A percentile compares a stretch with the other conserved stretches of the same genome.
Evolutionary conservation across 2,329 filamentous ascomycete species (phyloP).

Genomic region (Trichoderma hamatum): DNA sequence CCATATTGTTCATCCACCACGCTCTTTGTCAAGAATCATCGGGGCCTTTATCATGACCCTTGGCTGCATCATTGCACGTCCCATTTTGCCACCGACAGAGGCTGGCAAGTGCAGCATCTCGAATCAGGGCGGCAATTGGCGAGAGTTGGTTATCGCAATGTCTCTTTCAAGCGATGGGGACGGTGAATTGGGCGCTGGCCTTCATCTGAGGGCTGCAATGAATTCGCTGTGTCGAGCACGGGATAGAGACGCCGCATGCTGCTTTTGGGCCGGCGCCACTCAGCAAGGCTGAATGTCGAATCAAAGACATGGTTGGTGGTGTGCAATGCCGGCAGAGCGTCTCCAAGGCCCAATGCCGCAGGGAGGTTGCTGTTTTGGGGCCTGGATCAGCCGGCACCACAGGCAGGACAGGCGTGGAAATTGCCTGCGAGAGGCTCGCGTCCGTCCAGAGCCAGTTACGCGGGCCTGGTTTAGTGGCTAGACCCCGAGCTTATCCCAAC

Average conservation of each 20-base stretch:
- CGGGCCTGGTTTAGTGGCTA: slow-evolving; percentile 20
- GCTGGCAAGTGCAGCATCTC: slow-evolving; percentile 4
- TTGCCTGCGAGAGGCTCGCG: slow-evolving; percentile 13
- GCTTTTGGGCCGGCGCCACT: slow-evolving; percentile 2
- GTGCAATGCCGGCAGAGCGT: slow-evolving; percentile 14
- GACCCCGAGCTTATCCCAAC: slow-evolving; percentile 22
- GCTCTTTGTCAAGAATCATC: neutral
- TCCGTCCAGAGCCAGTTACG: slow-evolving; percentile 14
- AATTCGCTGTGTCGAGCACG: neutral
- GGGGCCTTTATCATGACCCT: neutral
- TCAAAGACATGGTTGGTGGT: slow-evolving; percentile 10
- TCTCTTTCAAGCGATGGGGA: slow-evolving; percentile 7
- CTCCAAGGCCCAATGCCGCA: slow-evolving; percentile 8
- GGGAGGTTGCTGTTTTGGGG: slow-evolving; percentile 18
- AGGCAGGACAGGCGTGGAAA: slow-evolving; percentile 1
- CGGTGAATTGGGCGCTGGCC: neutral
- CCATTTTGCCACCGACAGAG: neutral
- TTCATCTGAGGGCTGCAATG: neutral
- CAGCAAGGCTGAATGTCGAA: neutral
- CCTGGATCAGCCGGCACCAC: slow-evolving; percentile 17
- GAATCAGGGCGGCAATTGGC: neutral
- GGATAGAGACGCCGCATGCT: slow-evolving; percentile 1
- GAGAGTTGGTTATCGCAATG: neutral
- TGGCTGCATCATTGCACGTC: neutral
- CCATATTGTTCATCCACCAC: neutral